Evolutionary conservation across 352 stramenopile species (phyloP), one percentile per base, ranked within the genome.

Genomic region (Peronospora belbahrii): DNA sequence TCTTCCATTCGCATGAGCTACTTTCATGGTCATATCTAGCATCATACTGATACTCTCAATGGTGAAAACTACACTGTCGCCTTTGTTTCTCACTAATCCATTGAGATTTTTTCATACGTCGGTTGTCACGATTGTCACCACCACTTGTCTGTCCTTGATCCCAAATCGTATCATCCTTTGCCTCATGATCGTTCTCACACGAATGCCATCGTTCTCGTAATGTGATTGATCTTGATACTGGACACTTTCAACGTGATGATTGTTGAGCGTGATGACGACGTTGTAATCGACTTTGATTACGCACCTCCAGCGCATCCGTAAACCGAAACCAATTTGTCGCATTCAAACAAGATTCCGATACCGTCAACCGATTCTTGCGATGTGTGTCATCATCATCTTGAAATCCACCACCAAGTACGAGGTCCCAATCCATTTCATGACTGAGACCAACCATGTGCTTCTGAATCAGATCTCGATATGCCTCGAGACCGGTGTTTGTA

Each of bases 391-490:
- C 15, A 6, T 48, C 37, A 19, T 50, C 35, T 8, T 33, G 25
- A 35, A 65, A 62, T 0, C 55, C 59, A 59, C 55, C 59, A 17
- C 45, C 55, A 31, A 50, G 54, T 17, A 50, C 49, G 1, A 84
- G 49, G 15, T 75, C 53, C 6, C 68, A 53, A 27, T 65, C 68
- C 0, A 44, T 63, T 27, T 70, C 64, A 28, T 76, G 30, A 46
- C 67, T 75, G 18, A 86, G 60, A 0, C 54, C 60, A 17, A 74
- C 35, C 74, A 88, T 88, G 38, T 83, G 70, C 32, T 74, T 82
- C 3, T 64, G 55, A 7, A 88, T 71, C 47, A 88, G 53, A 40
- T 86, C 74, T 15, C 74, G 70, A n/a, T 81, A 61, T 25, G 67
- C 56, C 7, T 57, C 53, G 5, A 60, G 59, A 2, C 59, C 60